Base-by-base conservation (phyloP, 2,329 filamentous ascomycete genomes). In the Aspergillus ibericus region DNA sequence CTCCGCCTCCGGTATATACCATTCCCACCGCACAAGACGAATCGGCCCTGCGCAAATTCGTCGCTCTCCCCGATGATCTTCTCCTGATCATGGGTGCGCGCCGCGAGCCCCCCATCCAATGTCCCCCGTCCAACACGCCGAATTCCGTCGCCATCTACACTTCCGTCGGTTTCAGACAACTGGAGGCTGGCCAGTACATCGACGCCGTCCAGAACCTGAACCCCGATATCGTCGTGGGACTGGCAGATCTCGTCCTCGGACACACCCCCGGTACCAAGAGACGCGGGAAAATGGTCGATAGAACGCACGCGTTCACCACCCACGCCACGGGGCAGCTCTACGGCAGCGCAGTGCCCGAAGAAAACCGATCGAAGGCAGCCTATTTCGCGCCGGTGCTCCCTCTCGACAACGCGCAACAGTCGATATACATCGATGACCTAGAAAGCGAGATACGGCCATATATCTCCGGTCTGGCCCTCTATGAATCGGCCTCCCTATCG, bases 221-320 rank as follows among this genome's bases (percentile, higher is more conserved):
- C 53, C 91, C 93, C 0, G 93, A 99, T 70, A 88, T 98, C 55
- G 85, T 88, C 35, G 82, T 98, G 22, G 87, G 87, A 0, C 76
- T 96, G 53, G 90, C 89, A 5, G 95, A 99, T 74, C 73, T 88
- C 20, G 83, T 93, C 9, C 81, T 83, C 32, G 83, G 84, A 65
- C 78, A 80, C 55, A 63, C 80, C 4, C 83, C 89, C 0, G 85
- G 88, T 2, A 78, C 82, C 9, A 96, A 96, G 76, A 84, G 93
- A 47, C 85, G 89, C 48, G 81, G 86, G 35, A 92, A 91, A 69
- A 97, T 96, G 87, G 88, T 87, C 22, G 92, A 95, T 69, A 83
- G 93, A 57, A 96, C 91, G 0, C 89, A 95, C 71, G 83, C 85
- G 36, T 98, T 92, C 91, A 80, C 93, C 16, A 83, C 85, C 22